A percentile compares a stretch with the other conserved stretches of the same genome.
These are phyloP conservation scores for Argentina anserina DNA, from an alignment of 306 rosid genomes.

Conservation along the genomic window DNA sequence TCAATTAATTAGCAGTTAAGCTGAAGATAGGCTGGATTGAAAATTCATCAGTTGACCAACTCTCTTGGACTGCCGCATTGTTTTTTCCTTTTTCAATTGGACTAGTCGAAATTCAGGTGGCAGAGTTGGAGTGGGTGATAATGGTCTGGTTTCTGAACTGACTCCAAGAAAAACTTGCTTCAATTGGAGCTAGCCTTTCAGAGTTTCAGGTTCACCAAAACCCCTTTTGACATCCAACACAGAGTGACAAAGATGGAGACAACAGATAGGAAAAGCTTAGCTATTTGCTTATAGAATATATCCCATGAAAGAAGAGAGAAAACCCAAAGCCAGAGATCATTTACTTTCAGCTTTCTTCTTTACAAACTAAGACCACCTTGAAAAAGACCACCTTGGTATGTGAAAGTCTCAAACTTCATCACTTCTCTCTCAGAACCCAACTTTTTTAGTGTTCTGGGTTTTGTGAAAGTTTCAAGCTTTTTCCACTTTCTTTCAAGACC, in stretches of 20 bases:
- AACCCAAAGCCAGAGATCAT: not conserved
- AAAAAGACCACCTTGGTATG: not conserved
- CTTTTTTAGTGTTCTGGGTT: constrained; percentile 16
- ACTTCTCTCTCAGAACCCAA: constrained; percentile 12
- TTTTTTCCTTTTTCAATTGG: not conserved
- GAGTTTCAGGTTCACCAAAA: constrained; percentile 23
- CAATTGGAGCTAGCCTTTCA: constrained; percentile 24
- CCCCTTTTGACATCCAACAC: not conserved
- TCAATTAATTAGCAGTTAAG: constrained; percentile 21
- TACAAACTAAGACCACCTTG: constrained; percentile 14
- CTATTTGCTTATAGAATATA: constrained; percentile 12
- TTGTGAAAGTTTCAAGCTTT: not conserved
- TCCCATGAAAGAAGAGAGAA: constrained; percentile 20
- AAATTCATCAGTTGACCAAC: constrained; percentile 45
- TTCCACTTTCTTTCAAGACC: constrained; percentile 8
- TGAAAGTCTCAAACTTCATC: not conserved
- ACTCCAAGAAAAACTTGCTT: constrained; percentile 7
- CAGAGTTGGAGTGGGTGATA: constrained; percentile 37
- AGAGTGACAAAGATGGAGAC: not conserved
- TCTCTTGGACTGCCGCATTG: constrained; percentile 36
- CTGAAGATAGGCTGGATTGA: constrained; percentile 12
- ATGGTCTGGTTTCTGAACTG: constrained; percentile 26
- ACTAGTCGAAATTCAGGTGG: constrained; percentile 13
- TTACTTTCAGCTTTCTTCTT: constrained; percentile 2
- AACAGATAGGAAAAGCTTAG: not conserved